Conservation (phyloP, 306 rosid species). For the Vigna unguiculata region DNA sequence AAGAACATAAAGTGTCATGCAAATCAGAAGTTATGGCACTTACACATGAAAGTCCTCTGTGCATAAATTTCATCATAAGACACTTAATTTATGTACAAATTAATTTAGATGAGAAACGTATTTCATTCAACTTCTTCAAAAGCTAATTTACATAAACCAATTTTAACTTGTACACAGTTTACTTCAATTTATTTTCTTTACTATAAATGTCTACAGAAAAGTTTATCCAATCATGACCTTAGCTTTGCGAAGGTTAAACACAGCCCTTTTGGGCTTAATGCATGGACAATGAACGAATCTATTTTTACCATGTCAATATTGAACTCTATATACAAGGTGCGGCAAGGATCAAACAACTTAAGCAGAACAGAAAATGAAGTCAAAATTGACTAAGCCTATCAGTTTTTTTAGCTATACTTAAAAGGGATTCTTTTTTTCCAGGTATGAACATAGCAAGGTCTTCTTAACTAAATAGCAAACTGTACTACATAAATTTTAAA, state of each 20-base stretch:
- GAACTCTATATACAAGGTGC: background rate
- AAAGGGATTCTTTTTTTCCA: background rate
- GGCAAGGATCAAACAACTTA: background rate
- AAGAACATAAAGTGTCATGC: conserved; percentile 15
- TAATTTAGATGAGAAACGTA: background rate
- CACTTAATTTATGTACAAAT: too few species aligned
- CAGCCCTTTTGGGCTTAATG: background rate
- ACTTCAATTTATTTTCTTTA: background rate
- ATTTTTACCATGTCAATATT: background rate
- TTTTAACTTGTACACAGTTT: too few species aligned
- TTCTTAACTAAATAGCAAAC: background rate
- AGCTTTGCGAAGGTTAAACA: background rate
- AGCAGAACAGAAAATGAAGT: too few species aligned
- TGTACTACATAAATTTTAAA: background rate
- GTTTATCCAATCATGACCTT: background rate
- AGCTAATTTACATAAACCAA: background rate
- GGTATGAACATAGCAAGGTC: background rate
- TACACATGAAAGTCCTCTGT: background rate
- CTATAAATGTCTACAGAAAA: too few species aligned
- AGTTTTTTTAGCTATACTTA: too few species aligned
- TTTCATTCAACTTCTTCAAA: background rate
- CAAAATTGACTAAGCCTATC: background rate
- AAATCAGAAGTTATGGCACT: background rate
- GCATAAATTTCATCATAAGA: too few species aligned
- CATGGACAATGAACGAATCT: background rate